Percentiles rank a stretch among this genome's conserved stretches.
Evolutionary conservation across 2,329 filamentous ascomycete genomes (phyloP).

Genomic region (Sordariomycetes sp.): DNA sequence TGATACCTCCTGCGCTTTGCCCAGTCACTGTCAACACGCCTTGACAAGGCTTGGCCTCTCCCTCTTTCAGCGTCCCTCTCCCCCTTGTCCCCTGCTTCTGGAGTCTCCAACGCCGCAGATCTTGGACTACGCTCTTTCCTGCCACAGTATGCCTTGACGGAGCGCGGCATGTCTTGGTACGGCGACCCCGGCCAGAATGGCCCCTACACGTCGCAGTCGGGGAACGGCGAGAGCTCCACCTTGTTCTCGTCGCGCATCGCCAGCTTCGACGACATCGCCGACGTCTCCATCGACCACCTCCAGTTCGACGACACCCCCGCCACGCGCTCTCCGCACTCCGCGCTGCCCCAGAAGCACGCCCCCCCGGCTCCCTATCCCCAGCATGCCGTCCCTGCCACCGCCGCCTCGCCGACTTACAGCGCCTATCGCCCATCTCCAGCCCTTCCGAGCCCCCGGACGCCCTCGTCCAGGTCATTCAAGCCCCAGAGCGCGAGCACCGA

Average conservation of each 20-base stretch:
- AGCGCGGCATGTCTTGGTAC: conserved; percentile 1
- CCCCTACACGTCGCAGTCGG: background rate
- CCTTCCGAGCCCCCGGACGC: background rate
- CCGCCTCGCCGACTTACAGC: background rate
- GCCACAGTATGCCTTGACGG: background rate
- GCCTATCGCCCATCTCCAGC: background rate
- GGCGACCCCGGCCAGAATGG: background rate
- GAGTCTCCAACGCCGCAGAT: background rate
- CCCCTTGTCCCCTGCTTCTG: background rate
- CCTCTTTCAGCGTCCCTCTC: background rate
- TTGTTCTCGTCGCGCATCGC: conserved; percentile 5
- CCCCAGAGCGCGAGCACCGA: background rate
- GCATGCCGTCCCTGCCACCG: background rate
- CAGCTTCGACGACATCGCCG: conserved; percentile 6
- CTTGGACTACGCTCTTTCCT: background rate
- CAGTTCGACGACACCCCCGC: background rate
- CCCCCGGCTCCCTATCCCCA: background rate
- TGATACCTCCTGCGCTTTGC: too few relatives aligned
- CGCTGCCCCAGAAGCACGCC: background rate
- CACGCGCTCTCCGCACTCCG: conserved; percentile 4
- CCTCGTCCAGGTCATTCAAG: background rate
- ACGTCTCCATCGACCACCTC: conserved; percentile 5
- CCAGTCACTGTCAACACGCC: too few relatives aligned
- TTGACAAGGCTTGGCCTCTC: background rate
- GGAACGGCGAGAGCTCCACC: background rate